Evolutionary conservation across 129 eudicot genomes (phyloP).

Genomic region (Smallanthus sonchifolius): DNA sequence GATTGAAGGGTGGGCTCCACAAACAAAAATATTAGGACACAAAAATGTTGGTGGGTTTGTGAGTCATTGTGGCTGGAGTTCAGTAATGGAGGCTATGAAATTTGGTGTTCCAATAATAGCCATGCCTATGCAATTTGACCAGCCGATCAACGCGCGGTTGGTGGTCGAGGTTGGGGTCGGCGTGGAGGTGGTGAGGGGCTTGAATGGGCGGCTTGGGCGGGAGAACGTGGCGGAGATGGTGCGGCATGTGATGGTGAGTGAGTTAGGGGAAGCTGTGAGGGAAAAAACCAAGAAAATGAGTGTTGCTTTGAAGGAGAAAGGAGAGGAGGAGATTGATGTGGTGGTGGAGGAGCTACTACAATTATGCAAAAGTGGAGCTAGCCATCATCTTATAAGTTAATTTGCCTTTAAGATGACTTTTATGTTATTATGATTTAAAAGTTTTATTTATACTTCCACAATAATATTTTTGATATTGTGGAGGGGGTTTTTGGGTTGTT

Average conservation of each 20-base stretch:
- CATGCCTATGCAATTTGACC: conserved; percentile 6
- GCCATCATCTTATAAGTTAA: not conserved
- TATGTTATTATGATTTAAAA: not conserved
- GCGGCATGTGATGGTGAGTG: not conserved
- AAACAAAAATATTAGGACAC: not conserved
- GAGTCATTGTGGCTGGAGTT: conserved; percentile 9
- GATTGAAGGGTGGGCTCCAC: conserved; percentile 9
- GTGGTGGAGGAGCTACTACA: not conserved
- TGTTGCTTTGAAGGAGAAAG: not conserved
- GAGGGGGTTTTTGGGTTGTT: not conserved
- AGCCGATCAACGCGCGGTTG: not conserved
- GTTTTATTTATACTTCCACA: not conserved
- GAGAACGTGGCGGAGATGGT: not conserved
- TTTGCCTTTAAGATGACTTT: not conserved
- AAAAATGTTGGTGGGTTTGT: conserved; percentile 3
- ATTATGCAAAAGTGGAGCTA: not conserved
- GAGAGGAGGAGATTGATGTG: not conserved
- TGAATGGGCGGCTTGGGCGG: not conserved
- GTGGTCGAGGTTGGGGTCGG: conserved; percentile 9
- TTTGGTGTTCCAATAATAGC: conserved; percentile 10
- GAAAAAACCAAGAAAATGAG: conserved; percentile 1
- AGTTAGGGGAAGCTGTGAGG: not conserved
- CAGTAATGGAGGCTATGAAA: conserved; percentile 4
- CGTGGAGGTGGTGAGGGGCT: not conserved
- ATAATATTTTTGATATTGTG: not conserved